These are phyloP conservation scores for Floccularia luteovirens DNA, from an alignment of 768 basidiomycete species.

Conservation along the genomic window DNA sequence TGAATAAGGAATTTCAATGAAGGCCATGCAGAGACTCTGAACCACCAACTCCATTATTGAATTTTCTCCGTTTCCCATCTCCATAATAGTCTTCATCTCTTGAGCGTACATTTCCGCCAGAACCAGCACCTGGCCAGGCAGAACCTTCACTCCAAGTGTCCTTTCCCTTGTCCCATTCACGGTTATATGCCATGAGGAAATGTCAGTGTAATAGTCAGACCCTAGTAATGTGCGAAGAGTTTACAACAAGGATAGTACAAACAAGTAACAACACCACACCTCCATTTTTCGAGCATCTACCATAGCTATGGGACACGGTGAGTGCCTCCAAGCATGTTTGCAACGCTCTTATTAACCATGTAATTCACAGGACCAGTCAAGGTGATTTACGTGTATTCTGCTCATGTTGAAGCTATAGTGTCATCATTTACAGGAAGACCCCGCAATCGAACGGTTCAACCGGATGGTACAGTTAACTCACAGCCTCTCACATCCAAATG, in stretches of 20 bases:
- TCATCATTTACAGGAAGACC: slow-evolving; percentile 32
- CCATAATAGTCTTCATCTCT: slow-evolving; percentile 65
- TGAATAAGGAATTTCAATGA: slow-evolving; percentile 3
- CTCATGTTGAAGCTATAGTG: neutral
- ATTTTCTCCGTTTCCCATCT: slow-evolving; percentile 76
- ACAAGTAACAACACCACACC: slow-evolving; percentile 29
- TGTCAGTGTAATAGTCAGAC: neutral
- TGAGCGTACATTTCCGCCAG: slow-evolving; percentile 34
- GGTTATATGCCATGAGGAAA: slow-evolving; percentile 59
- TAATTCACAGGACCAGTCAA: slow-evolving; percentile 54
- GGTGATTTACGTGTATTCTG: slow-evolving; percentile 21
- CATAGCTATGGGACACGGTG: slow-evolving; percentile 50
- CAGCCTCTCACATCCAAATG: slow-evolving; percentile 3
- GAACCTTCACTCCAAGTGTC: slow-evolving; percentile 43
- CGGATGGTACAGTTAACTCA: slow-evolving; percentile 28
- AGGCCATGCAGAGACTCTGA: neutral
- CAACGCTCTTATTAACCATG: slow-evolving; percentile 3
- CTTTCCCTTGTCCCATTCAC: slow-evolving; percentile 86
- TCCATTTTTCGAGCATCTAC: slow-evolving; percentile 15
- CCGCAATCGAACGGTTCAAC: slow-evolving; percentile 53
- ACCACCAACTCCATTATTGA: slow-evolving; percentile 60
- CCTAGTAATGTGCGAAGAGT: slow-evolving; percentile 17
- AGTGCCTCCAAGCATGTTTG: slow-evolving; percentile 11
- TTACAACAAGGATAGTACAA: slow-evolving; percentile 23
- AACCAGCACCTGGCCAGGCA: slow-evolving; percentile 29